These are phyloP conservation scores for Hyaloscypha finlandica DNA, from an alignment of 495 filamentous ascomycete species.

Conservation along the genomic window DNA sequence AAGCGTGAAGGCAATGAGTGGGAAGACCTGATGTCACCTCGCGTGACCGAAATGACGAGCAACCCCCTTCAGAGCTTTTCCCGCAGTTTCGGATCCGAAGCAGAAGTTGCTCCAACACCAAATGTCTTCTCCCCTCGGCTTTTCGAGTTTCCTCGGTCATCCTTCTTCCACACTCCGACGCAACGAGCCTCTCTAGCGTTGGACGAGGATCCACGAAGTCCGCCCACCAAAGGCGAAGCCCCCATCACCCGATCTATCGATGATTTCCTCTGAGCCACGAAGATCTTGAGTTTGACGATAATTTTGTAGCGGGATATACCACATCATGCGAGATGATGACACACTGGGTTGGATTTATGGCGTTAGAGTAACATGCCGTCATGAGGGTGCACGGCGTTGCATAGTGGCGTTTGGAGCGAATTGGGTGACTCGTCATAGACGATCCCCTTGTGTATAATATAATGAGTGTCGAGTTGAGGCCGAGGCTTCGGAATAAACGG, in stretches of 20 bases:
- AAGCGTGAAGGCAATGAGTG: slow-evolving; percentile 18
- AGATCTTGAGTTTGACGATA: slow-evolving; percentile 8
- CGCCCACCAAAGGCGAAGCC: slow-evolving; percentile 61
- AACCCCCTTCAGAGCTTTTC: slow-evolving; percentile 44
- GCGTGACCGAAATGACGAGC: slow-evolving; percentile 52
- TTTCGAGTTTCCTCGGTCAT: slow-evolving; percentile 51
- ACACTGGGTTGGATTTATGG: slow-evolving; percentile 17
- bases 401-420: slow-evolving; percentile 26
- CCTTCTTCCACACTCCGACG: slow-evolving; percentile 45
- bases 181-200: slow-evolving; percentile 26
- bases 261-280: slow-evolving; percentile 41
- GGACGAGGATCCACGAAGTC: slow-evolving; percentile 62
- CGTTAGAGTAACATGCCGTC: slow-evolving; percentile 20
- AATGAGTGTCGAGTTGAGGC: slow-evolving; percentile 21
- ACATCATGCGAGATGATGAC: slow-evolving; percentile 4
- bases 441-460: slow-evolving; percentile 22
- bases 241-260: slow-evolving; percentile 70
- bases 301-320: slow-evolving; percentile 10
- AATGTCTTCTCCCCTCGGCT: slow-evolving; percentile 49
- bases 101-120: slow-evolving; percentile 23
- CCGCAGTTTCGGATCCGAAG: slow-evolving; percentile 15
- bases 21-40: slow-evolving; percentile 50
- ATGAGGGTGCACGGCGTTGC: slow-evolving; percentile 23
- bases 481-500: slow-evolving; percentile 13
- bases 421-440: neutral